Conservation (phyloP, 768 basidiomycete genomes). For the Pseudohyphozyma bogoriensis region DNA sequence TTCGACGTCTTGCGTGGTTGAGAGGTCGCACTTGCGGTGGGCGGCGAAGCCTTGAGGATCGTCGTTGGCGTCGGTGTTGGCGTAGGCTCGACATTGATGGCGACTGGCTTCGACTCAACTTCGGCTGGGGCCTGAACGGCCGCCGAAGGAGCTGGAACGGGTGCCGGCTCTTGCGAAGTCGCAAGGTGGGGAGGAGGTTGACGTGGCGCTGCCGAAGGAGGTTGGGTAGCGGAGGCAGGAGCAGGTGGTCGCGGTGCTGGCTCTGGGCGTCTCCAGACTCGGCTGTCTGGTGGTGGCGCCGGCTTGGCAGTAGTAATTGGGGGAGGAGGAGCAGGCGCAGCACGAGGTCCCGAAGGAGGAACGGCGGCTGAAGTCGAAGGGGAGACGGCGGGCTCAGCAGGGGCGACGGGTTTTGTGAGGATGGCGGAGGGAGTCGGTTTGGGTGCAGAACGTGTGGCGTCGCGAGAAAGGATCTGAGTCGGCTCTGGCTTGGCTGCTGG, state of each 20-base stretch:
- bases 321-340: background rate
- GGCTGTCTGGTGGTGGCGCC: background rate
- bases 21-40: background rate
- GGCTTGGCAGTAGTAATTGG: no score
- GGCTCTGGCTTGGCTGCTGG: background rate
- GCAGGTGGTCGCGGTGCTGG: no score
- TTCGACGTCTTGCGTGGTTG: background rate
- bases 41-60: background rate
- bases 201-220: background rate
- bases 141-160: background rate
- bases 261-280: background rate
- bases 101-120: no score
- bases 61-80: background rate
- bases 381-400: no score
- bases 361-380: background rate
- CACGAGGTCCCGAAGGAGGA: background rate
- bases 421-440: no score
- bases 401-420: no score
- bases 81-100: no score
- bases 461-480: conserved; percentile 10
- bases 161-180: background rate
- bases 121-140: background rate
- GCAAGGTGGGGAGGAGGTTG: conserved; percentile 22
- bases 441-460: no score
- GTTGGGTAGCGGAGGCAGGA: no score